Base-by-base conservation (phyloP, 352 stramenopile genomes). In the Phytophthora syringae region DNA sequence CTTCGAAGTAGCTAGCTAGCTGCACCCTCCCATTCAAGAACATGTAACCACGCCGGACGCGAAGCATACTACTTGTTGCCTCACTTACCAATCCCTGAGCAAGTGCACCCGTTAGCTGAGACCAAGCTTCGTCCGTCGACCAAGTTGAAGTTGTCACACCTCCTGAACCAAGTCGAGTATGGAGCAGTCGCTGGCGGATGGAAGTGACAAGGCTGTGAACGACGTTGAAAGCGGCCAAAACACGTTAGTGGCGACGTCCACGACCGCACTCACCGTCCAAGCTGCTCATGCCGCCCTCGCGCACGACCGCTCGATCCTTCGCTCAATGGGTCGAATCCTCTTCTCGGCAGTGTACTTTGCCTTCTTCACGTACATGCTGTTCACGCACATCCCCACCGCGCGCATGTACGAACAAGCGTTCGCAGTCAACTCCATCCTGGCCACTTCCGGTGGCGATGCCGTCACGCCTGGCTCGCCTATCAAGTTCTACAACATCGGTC, bases 331-430 rank as follows among this genome's bases (percentile, higher is more conserved):
- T 7, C 30, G 60, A n/a, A 80, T 88, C 34, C 52, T 64, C 16
- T 71, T 67, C 62, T 63, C 73, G 5, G 25, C 70, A 0, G n/a
- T 80, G 18, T 80, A 74, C 66, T 79, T 86, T 32, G 39, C 18
- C 3, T 45, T 84, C n/a, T 84, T 84, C 32, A 61, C 80, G 0
- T 47, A 57, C 7, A 80, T 84, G 76, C 60, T 82, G 21, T 84
- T 80, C 40, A 58, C 62, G 18, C 75, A 84, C 49, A 66, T 82
- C 25, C 78, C 75, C 3, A 71, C 78, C 0, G 39, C 58, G 5
- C 24, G 32, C 0, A 59, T 84, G 27, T 82, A 74, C 45, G 32
- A 72, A 24, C 75, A 82, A 47, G 57, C 58, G 0, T 68, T 68
- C 24, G 72, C 78, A 0, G 55, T 86, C 0, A 68, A 63, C 3